Evolutionary conservation across 1,139 yeast genomes (phyloP), one percentile per base, ranked within the genome.

Genomic region (Blastobotrys elegans): DNA sequence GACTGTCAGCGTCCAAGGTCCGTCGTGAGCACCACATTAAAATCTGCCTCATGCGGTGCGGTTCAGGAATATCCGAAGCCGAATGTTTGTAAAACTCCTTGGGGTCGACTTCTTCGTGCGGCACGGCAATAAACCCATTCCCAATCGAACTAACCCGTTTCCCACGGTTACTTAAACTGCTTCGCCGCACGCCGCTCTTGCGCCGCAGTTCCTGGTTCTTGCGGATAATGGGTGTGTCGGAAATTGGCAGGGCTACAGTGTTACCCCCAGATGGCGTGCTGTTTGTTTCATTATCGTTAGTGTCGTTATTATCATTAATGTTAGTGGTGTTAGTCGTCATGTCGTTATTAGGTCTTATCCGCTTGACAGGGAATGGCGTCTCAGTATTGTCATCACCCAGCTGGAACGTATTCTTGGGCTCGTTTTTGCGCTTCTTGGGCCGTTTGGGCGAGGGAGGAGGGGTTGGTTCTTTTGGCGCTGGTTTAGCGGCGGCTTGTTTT

Each of bases 131-230:
- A 54, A 79, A 80, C 2, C 92, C 92, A 58, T 82, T 83, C 0
- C 92, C 89, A 13, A 84, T 76, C 0, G 90, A 82, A 60, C 86
- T 84, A 2, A 82, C 77, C 32, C 94, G 69, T 57, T 82, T 83
- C 2, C 94, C 94, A 38, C 94, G 68, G 49, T 62, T 58, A 17
- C 62, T 63, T 27, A 67, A 51, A 43, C 68, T 63, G 24, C 67
- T 41, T 46, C 66, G 40, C 43, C 58, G 39, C 46, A 56, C 50
- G 45, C 67, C 66, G 51, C 56, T 48, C 31, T 54, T 55, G 36
- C 61, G 59, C 40, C 70, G 59, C 46, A 67, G 47, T 39, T 62
- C 63, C 48, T 71, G 66, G 53, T 69, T 72, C 47, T 68, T 61
- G 42, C 68, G 64, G 39, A 69, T 66, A 43, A 71, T 61, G 3